Conservation (phyloP, 2,329 filamentous ascomycete genomes). For the Nannizzia gypsea region DNA sequence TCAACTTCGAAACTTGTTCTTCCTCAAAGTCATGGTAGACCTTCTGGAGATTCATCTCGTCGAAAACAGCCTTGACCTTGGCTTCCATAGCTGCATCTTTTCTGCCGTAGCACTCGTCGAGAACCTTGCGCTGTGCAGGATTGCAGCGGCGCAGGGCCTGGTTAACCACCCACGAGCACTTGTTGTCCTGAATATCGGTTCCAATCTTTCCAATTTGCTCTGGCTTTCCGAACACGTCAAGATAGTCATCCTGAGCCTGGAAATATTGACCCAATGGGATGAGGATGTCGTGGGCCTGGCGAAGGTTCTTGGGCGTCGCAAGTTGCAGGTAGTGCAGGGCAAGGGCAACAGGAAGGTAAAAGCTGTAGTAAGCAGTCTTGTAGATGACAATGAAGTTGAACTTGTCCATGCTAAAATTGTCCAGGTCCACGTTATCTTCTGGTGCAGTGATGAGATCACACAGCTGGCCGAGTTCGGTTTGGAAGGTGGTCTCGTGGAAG, state of each 20-base stretch:
- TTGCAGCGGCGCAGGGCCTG: conserved; percentile 71
- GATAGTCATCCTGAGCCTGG: conserved; percentile 97
- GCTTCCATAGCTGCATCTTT: conserved; percentile 78
- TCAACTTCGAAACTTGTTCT: conserved; percentile 66
- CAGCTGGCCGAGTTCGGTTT: conserved; percentile 90
- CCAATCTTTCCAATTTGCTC: conserved; percentile 95
- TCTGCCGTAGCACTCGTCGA: conserved; percentile 87
- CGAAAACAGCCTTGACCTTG: conserved; percentile 76
- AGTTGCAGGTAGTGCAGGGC: conserved; percentile 75
- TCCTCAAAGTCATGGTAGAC: conserved; percentile 86
- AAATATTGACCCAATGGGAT: conserved; percentile 98
- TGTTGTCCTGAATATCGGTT: conserved; percentile 98
- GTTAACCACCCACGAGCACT: conserved; percentile 98
- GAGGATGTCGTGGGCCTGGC: conserved; percentile 79
- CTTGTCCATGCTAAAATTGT: conserved; percentile 92
- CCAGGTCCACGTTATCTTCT: conserved; percentile 81
- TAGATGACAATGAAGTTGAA: conserved; percentile 98
- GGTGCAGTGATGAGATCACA: conserved; percentile 93
- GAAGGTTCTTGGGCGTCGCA: conserved; percentile 77
- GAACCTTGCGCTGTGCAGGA: conserved; percentile 72
- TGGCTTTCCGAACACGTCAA: conserved; percentile 92
- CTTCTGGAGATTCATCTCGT: conserved; percentile 72
- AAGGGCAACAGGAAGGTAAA: conserved; percentile 92
- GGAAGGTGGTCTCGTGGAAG: conserved; percentile 87
- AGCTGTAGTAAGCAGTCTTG: conserved; percentile 99